phyloP scores from a whole-genome alignment of 202 grass and related monocot genomes.

The Miscanthus sacchariflorus region DNA sequence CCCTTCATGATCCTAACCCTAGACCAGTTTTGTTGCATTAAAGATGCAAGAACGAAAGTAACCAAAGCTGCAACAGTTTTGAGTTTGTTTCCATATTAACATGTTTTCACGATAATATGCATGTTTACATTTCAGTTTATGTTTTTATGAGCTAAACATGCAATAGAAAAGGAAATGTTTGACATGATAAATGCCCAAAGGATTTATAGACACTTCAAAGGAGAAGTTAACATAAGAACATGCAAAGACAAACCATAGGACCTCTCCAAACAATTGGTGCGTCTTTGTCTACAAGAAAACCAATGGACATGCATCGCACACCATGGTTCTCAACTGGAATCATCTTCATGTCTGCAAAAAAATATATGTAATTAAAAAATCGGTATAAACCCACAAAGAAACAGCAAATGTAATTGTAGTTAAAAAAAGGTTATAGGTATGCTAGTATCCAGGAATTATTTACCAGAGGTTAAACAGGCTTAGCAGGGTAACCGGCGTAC shows the following conservation, averaged over 20 bases:
- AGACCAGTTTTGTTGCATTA: background rate
- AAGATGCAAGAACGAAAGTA: conserved; percentile 7
- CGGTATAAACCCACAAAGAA: background rate
- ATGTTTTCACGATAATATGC: background rate
- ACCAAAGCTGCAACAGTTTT: background rate
- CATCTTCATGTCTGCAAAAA: conserved; percentile 90
- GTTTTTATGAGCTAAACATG: background rate
- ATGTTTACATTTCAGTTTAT: background rate
- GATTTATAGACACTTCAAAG: conserved; percentile 23
- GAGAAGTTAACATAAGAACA: conserved; percentile 46
- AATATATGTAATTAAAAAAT: background rate
- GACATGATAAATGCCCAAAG: background rate
- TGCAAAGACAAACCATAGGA: conserved; percentile 95
- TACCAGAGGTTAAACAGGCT: background rate
- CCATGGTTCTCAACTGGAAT: conserved; percentile 93
- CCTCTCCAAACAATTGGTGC: conserved; percentile 97
- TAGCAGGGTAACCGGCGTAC: background rate
- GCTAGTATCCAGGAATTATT: conserved; percentile 8
- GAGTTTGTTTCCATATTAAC: background rate
- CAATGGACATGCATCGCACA: conserved; percentile 92
- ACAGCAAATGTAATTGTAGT: background rate
- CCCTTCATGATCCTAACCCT: background rate
- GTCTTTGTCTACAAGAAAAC: conserved; percentile 95
- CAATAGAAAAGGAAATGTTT: conserved; percentile 9
- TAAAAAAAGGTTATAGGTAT: background rate